Conservation (phyloP, 2,329 filamentous ascomycete species). For the Metarhizium album region DNA sequence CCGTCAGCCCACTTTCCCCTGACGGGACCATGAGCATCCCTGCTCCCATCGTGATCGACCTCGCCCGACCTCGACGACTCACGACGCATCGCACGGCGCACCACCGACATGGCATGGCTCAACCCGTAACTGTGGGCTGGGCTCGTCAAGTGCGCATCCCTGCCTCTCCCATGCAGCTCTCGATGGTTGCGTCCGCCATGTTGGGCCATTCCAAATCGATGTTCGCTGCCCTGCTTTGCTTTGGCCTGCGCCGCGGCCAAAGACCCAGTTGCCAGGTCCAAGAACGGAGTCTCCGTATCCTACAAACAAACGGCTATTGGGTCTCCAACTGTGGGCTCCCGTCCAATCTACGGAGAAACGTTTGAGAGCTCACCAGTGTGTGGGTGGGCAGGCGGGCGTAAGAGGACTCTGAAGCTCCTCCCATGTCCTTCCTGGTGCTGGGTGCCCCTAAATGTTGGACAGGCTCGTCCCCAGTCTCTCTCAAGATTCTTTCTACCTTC, state of each 20-base stretch:
- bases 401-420: not conserved
- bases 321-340: not conserved
- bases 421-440: not conserved
- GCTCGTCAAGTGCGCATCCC: not conserved
- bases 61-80: not conserved
- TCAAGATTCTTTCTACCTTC: not conserved
- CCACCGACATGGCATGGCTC: not conserved
- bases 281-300: not conserved
- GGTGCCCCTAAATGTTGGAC: not conserved
- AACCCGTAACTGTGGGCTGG: not conserved
- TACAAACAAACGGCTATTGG: not conserved
- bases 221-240: not conserved
- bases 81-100: not conserved
- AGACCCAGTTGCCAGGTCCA: not conserved
- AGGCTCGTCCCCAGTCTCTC: not conserved
- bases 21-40: constrained; percentile 1
- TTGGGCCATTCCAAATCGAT: not conserved
- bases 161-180: constrained; percentile 1
- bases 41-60: not conserved
- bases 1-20: constrained; percentile 2
- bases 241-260: not conserved
- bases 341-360: not conserved
- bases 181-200: constrained; percentile 2
- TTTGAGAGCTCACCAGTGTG: not conserved
- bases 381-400: not conserved